Evolutionary conservation across 2,329 filamentous ascomycete species (phyloP).

Genomic region (Alternaria gaisen): DNA sequence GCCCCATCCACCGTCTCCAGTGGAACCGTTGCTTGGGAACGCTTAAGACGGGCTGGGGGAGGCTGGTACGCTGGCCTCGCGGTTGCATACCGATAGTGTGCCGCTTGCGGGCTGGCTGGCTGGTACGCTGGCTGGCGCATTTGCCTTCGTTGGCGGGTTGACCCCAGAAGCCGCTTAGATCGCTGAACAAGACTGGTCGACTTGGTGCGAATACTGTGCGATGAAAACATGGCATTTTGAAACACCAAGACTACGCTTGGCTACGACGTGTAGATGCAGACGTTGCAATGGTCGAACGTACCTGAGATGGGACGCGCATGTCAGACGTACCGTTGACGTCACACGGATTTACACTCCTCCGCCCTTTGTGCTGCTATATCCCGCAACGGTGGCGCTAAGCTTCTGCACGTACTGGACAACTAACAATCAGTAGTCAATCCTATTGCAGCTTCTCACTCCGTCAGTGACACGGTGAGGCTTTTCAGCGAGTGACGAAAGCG

Average conservation of each 20-base stretch:
- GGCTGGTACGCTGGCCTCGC: conserved; percentile 5
- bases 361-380: neutral
- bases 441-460: neutral
- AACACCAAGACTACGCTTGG: conserved; percentile 11
- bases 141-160: conserved; percentile 1
- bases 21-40: conserved; percentile 19
- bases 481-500: conserved; percentile 5
- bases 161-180: conserved; percentile 1
- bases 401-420: neutral
- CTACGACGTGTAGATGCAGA: neutral
- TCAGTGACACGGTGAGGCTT: conserved; percentile 8
- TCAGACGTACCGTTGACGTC: conserved; percentile 18
- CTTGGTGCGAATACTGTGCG: neutral
- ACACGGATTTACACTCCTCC: neutral
- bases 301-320: conserved; percentile 4
- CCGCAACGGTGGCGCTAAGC: conserved; percentile 7
- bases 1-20: conserved; percentile 14
- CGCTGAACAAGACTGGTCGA: conserved; percentile 6
- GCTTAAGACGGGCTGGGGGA: conserved; percentile 10
- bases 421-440: conserved; percentile 5
- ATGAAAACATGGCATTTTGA: conserved; percentile 2
- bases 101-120: conserved; percentile 3
- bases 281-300: neutral
- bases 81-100: conserved; percentile 17
- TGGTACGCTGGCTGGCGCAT: neutral